Evolutionary conservation across 2,329 filamentous ascomycete species (phyloP).

Genomic region (Rutstroemia sp.): DNA sequence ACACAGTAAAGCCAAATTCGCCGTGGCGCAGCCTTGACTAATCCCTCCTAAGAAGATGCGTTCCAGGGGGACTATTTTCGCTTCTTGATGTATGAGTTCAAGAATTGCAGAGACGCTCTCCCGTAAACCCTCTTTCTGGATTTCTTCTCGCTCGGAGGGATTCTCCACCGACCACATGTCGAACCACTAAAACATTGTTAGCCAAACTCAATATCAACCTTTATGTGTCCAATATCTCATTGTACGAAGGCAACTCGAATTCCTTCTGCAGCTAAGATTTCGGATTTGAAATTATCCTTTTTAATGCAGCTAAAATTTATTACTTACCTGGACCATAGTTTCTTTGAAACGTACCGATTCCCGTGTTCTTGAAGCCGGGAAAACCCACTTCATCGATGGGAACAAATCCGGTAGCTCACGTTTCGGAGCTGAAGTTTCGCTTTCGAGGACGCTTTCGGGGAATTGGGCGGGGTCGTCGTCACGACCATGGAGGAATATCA

Average conservation of each 20-base stretch:
- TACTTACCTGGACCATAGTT: too few relatives aligned
- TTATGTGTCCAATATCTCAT: too few relatives aligned
- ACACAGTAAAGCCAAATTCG: slow-evolving; percentile 33
- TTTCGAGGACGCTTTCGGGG: slow-evolving; percentile 29
- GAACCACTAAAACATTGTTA: slow-evolving; percentile 39
- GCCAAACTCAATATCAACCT: not conserved
- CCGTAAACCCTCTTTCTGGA: slow-evolving; percentile 35
- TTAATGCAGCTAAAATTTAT: too few relatives aligned
- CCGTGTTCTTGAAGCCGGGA: slow-evolving; percentile 19
- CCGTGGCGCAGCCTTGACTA: slow-evolving; percentile 39
- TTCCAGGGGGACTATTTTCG: slow-evolving; percentile 30
- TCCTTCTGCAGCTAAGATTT: too few relatives aligned
- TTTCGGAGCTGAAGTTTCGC: slow-evolving; percentile 24
- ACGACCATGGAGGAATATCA: slow-evolving; percentile 41
- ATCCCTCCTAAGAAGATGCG: slow-evolving; percentile 39
- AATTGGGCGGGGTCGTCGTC: slow-evolving; percentile 36
- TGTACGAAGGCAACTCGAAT: too few relatives aligned
- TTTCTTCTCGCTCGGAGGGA: slow-evolving; percentile 35
- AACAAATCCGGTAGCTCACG: slow-evolving; percentile 15
- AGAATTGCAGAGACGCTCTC: slow-evolving; percentile 32
- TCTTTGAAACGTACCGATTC: slow-evolving; percentile 14
- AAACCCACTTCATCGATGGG: slow-evolving; percentile 17
- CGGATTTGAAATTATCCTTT: too few relatives aligned
- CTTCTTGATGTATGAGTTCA: slow-evolving; percentile 32
- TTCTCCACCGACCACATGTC: slow-evolving; percentile 39